Conservation (phyloP, 1,284 basidiomycete genomes). For the Agroathelia rolfsii region DNA sequence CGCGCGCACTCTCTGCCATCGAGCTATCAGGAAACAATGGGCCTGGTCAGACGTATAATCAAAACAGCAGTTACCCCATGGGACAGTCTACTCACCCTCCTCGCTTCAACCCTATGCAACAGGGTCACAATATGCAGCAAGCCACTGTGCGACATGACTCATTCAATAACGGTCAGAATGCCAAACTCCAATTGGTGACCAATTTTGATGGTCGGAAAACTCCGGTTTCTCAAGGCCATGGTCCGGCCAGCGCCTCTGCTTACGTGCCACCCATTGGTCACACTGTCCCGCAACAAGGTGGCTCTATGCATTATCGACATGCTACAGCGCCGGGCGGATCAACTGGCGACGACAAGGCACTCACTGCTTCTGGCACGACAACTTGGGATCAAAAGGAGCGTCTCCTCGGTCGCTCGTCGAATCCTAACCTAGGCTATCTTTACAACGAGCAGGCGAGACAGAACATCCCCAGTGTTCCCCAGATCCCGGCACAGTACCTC, state of each 20-base stretch:
- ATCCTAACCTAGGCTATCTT: conserved; percentile 55
- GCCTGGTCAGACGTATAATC: conserved; percentile 23
- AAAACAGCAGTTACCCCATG: conserved; percentile 27
- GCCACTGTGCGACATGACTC: no score
- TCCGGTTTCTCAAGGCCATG: conserved; percentile 28
- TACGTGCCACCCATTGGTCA: no score
- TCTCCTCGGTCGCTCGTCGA: conserved; percentile 50
- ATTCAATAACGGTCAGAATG: conserved; percentile 24
- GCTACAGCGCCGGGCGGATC: conserved; percentile 15
- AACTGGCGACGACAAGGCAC: conserved; percentile 30
- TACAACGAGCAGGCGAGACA: conserved; percentile 46
- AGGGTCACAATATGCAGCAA: conserved; percentile 31
- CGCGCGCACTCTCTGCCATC: conserved; percentile 57
- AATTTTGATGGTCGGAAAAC: conserved; percentile 57
- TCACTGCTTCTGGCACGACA: conserved; percentile 29
- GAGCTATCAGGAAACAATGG: conserved; percentile 41
- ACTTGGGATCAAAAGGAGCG: conserved; percentile 58
- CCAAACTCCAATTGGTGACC: conserved; percentile 44
- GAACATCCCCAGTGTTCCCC: conserved; percentile 54
- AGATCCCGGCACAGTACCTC: conserved; percentile 62
- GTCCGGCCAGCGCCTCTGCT: conserved; percentile 37
- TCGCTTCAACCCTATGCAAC: conserved; percentile 51
- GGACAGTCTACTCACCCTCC: conserved; percentile 54
- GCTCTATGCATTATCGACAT: conserved; percentile 17
- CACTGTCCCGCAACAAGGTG: no score